phyloP scores from a whole-genome alignment of 805 yeast species.

The Wickerhamomyces canadensis region DNA sequence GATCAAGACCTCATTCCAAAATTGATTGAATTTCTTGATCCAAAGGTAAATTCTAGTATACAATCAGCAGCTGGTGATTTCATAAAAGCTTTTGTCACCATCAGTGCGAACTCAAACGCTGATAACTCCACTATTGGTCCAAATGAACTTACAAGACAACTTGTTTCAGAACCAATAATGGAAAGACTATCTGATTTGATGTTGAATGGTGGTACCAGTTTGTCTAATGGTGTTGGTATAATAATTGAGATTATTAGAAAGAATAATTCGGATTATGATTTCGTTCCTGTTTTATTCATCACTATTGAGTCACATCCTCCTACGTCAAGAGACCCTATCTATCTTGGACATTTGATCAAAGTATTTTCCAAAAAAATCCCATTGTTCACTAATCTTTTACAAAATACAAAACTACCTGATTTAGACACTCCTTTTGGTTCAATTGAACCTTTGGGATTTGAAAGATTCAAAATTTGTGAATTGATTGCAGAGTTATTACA shows the following conservation, averaged over 20 bases:
- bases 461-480: constrained; percentile 85
- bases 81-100: constrained; percentile 86
- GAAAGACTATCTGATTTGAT: constrained; percentile 66
- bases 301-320: constrained; percentile 91
- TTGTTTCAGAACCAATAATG: constrained; percentile 72
- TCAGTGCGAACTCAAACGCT: constrained; percentile 87
- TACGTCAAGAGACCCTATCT: constrained; percentile 85
- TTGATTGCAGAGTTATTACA: constrained; percentile 90
- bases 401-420: constrained; percentile 29
- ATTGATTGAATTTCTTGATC: constrained; percentile 64
- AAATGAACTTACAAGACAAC: constrained; percentile 84
- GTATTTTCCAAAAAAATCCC: constrained; percentile 74
- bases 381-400: constrained; percentile 57
- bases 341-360: constrained; percentile 77
- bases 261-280: constrained; percentile 93
- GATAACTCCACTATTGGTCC: constrained; percentile 94
- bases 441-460: constrained; percentile 80
- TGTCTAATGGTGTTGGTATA: constrained; percentile 92
- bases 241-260: constrained; percentile 91
- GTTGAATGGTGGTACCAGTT: constrained; percentile 78
- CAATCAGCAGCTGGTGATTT: constrained; percentile 96
- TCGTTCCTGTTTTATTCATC: constrained; percentile 76
- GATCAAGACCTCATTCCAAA: constrained; percentile 70
- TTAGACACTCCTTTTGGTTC: constrained; percentile 60
- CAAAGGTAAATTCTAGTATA: constrained; percentile 59